Base-by-base conservation (phyloP, 768 basidiomycete species). In the Leccinum disarticulatum region DNA sequence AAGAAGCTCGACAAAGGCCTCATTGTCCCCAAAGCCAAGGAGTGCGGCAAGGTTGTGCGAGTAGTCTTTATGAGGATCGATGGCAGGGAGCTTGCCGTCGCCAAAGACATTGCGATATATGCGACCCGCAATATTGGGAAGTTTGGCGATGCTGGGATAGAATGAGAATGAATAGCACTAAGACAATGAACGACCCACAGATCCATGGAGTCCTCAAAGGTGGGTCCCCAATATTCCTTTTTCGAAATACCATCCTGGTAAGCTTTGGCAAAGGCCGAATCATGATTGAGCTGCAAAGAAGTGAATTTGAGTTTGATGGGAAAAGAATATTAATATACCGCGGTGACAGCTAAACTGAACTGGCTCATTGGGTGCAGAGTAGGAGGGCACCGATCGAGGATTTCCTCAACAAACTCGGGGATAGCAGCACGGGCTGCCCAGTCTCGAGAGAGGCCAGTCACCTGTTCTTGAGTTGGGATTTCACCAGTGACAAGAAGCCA, bases 301-400 rank as follows among this genome's bases (percentile, higher is more conserved):
- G 5, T 63, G 43, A 52, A 62, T 61, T 50, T 59, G 17, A 33
- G 19, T 28, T 2, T 7, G 54, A 33, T 30, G 11, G 59, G 49
- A 31, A 52, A 31, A 1, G 54, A 17, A 36, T 52, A 13, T 33
- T 5, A 14, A 76, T 84, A 48, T 72, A 91, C 90, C 31, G 96
- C 95, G 64, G 95, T 98, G 66, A 96, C 93, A 60, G 95, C 95
- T 71, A 97, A 80, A 73, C 90, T 90, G 79, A 98, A 97, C 78
- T 98, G 96, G 76, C 91, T 94, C 96, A 98, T 98, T 64, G 96
- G 96, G 76, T 98, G 96, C 49, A 98, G 84, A 15, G 94, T 95
- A 54, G 90, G 87, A 19, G 91, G 91, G 77, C 91, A 93, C 74
- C 94, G 78, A 80, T 98, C 96, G 54, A 98, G 84, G 67, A 97